These are phyloP conservation scores for Colletotrichum trifolii DNA, from an alignment of 2,329 filamentous ascomycete species.

Conservation along the genomic window DNA sequence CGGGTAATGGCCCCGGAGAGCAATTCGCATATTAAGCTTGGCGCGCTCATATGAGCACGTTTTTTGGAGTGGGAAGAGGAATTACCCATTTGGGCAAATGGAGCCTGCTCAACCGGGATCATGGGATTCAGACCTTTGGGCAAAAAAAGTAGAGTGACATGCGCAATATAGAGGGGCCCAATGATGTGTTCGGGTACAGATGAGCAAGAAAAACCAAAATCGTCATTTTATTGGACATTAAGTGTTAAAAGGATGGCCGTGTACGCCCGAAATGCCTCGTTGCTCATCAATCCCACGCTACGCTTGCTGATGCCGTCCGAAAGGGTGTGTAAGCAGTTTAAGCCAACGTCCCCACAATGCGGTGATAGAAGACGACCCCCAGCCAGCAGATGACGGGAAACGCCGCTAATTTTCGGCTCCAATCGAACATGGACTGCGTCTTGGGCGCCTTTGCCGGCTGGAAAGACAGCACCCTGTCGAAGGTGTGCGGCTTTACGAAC, in stretches of 20 bases:
- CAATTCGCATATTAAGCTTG: conserved; percentile 2
- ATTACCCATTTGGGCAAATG: conserved; percentile 18
- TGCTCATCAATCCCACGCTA: conserved; percentile 6
- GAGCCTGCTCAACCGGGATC: conserved; percentile 26
- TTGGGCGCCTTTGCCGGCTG: conserved; percentile 4
- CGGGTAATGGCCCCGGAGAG: no score
- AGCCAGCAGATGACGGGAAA: conserved; percentile 26
- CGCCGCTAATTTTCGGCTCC: conserved; percentile 27
- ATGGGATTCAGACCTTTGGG: not conserved
- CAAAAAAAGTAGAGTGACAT: conserved; percentile 22
- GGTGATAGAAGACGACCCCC: conserved; percentile 25
- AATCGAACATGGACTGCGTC: conserved; percentile 13
- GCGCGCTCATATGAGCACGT: conserved; percentile 33
- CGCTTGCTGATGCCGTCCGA: conserved; percentile 8
- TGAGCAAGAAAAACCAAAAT: not conserved
- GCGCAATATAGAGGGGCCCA: not conserved
- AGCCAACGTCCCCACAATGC: conserved; percentile 27
- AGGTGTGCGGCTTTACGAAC: not conserved
- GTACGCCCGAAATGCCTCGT: conserved; percentile 8
- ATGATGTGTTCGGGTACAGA: not conserved
- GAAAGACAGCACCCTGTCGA: not conserved
- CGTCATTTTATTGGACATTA: conserved; percentile 15
- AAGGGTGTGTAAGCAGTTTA: conserved; percentile 12
- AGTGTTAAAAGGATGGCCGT: not conserved
- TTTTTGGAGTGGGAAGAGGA: not conserved